Evolutionary conservation across 1,284 basidiomycete species (phyloP), one percentile per base, ranked within the genome.

Genomic region (Puccinia horiana): DNA sequence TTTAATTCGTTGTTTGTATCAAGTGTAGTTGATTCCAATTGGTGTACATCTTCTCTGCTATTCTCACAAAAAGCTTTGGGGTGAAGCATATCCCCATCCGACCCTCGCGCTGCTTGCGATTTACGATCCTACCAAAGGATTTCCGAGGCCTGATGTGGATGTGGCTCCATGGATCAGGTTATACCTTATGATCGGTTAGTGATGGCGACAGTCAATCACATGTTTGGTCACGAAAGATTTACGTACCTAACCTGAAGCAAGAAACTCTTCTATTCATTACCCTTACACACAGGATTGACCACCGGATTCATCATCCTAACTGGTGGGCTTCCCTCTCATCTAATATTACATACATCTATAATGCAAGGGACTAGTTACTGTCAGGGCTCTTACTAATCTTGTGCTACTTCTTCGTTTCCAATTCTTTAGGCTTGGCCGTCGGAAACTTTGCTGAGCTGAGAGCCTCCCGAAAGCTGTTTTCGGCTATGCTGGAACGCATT

Each of bases 401-500:
- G 6, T 47, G 47, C 12, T 40, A 5, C 29, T 12, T 3, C 5
- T 26, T 16, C 42, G 11, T 18, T 16, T 16, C 20, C 8, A 58
- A 58, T 9, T 23, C 32, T 1, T 58, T 54, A 82, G 80, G 80
- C 18, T 76, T 82, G 70, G 69, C 44, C 14, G 73, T 82, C 23
- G 80, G 80, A 14, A 82, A 82, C 29, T 42, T 76, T 29, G 58
- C 72, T 32, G 47, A 75, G 42, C 63, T 82, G 35, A 65, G 65
- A 67, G 80, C 80, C 54, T 82, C 80, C 32, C 40, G 80, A 44
- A 75, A 56, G 20, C 52, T 82, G 23, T 82, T 82, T 69, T 69
- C 73, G 18, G 72, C 80, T 18, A 82, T 82, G 84, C 87, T 92
- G 18, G 87, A 86, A 52, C 87, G 91, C 49, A 88, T 92, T 32